A percentile compares a stretch with the other conserved stretches of the same genome.
These are phyloP conservation scores for Pichia californica DNA, from an alignment of 805 yeast species.

Conservation along the genomic window DNA sequence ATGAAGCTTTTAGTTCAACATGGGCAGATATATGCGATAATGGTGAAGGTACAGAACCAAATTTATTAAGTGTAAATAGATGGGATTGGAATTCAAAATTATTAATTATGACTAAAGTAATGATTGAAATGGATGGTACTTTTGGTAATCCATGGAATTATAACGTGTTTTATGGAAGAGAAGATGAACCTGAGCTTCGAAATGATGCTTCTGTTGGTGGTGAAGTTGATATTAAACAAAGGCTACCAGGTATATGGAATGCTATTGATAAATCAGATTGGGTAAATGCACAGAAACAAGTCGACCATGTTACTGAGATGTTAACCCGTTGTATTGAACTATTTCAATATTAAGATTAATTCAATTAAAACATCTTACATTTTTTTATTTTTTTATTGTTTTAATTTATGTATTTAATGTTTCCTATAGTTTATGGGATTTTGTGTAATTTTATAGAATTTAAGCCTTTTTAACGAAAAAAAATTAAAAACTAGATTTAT, in stretches of 20 bases:
- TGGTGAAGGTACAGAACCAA: slow-evolving; percentile 63
- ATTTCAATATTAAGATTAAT: slow-evolving; percentile 13
- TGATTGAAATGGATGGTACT: slow-evolving; percentile 40
- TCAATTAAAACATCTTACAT: background rate
- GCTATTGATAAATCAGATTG: slow-evolving; percentile 45
- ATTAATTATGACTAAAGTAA: slow-evolving; percentile 45
- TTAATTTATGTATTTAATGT: slow-evolving; percentile 10
- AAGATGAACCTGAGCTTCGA: slow-evolving; percentile 45
- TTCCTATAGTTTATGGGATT: no score
- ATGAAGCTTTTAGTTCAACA: slow-evolving; percentile 48
- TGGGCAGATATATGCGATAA: slow-evolving; percentile 56
- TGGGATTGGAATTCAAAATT: slow-evolving; percentile 78
- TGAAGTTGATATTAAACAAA: slow-evolving; percentile 41
- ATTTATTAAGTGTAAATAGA: slow-evolving; percentile 61
- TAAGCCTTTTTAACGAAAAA: no score
- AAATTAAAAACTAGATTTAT: no score
- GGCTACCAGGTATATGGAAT: slow-evolving; percentile 76
- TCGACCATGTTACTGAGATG: slow-evolving; percentile 36
- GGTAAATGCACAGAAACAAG: slow-evolving; percentile 47
- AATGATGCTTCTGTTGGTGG: slow-evolving; percentile 45
- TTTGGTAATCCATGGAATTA: slow-evolving; percentile 56
- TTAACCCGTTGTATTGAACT: slow-evolving; percentile 24
- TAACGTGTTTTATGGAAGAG: slow-evolving; percentile 66
- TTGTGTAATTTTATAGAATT: no score
- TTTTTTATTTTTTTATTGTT: background rate